Conservation (phyloP, 257 asterid species). For the Rehmannia glutinosa region DNA sequence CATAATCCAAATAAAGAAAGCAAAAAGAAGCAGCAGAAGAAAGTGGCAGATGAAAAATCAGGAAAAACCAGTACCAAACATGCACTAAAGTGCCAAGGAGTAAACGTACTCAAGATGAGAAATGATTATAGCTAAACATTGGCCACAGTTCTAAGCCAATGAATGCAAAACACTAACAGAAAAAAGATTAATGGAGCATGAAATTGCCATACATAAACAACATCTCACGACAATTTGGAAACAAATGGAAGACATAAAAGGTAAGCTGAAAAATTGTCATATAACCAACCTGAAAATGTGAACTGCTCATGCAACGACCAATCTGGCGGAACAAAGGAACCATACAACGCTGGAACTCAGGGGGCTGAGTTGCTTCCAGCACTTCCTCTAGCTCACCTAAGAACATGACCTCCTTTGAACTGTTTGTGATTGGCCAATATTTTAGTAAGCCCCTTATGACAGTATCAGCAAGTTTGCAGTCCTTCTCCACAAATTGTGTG, state of each 20-base stretch:
- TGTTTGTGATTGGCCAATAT: slow-evolving; percentile 80
- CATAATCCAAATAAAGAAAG: neutral
- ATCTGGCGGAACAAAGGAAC: slow-evolving; percentile 69
- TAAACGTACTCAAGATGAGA: neutral
- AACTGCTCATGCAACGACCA: slow-evolving; percentile 65
- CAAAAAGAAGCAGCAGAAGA: neutral
- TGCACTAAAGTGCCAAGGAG: too few relatives aligned
- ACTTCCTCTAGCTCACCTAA: slow-evolving; percentile 84
- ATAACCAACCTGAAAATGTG: slow-evolving; percentile 70
- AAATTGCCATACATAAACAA: neutral
- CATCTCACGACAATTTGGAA: neutral
- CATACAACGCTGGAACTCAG: slow-evolving; percentile 83
- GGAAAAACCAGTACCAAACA: too few relatives aligned
- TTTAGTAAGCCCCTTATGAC: slow-evolving; percentile 74
- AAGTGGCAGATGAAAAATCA: too few relatives aligned
- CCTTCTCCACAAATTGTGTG: slow-evolving; percentile 77
- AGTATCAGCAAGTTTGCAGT: slow-evolving; percentile 78
- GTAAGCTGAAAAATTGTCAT: too few relatives aligned
- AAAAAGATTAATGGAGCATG: too few relatives aligned
- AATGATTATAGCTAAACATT: too few relatives aligned
- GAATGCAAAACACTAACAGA: too few relatives aligned
- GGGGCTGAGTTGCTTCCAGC: slow-evolving; percentile 75
- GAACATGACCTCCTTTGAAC: slow-evolving; percentile 84
- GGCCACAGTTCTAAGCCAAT: too few relatives aligned
- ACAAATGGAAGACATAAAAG: neutral